A percentile compares a stretch with the other conserved stretches of the same genome.
phyloP scores from a whole-genome alignment of 345 rosid genomes.

The Luvunga scandens region DNA sequence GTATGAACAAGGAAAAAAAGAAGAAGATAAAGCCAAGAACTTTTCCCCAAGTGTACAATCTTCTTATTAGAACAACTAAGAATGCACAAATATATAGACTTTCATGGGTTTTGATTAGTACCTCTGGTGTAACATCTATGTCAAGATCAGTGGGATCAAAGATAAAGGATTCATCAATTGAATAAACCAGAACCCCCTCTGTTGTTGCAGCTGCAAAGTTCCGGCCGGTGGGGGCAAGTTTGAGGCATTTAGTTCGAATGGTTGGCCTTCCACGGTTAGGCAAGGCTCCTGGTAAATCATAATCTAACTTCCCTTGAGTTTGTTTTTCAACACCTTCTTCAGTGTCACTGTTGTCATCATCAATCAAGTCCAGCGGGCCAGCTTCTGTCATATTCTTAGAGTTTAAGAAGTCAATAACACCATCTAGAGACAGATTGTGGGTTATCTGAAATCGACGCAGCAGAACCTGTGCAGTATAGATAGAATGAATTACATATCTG shows the following conservation, averaged over 20 bases:
- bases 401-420: constrained; percentile 89
- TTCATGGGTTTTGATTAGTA: constrained; percentile 21
- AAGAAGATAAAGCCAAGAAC: too few relatives aligned
- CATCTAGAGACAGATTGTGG: constrained; percentile 81
- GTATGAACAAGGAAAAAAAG: too few relatives aligned
- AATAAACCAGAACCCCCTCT: constrained; percentile 87
- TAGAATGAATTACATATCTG: neutral
- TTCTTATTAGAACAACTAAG: neutral
- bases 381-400: constrained; percentile 97
- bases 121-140: constrained; percentile 97
- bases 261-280: constrained; percentile 80
- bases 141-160: constrained; percentile 98
- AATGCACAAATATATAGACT: neutral
- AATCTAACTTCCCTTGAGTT: constrained; percentile 67
- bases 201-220: constrained; percentile 95
- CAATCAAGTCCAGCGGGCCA: constrained; percentile 90
- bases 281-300: constrained; percentile 85
- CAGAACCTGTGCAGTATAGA: constrained; percentile 52
- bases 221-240: constrained; percentile 94
- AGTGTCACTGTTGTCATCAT: constrained; percentile 71
- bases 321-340: constrained; percentile 88
- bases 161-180: constrained; percentile 86
- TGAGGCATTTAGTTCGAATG: constrained; percentile 73
- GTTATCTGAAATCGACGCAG: constrained; percentile 85
- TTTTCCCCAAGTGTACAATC: too few relatives aligned